Evolutionary conservation across 2,329 filamentous ascomycete species (phyloP), one percentile per base, ranked within the genome.

Genomic region (Fusarium mundagurra): DNA sequence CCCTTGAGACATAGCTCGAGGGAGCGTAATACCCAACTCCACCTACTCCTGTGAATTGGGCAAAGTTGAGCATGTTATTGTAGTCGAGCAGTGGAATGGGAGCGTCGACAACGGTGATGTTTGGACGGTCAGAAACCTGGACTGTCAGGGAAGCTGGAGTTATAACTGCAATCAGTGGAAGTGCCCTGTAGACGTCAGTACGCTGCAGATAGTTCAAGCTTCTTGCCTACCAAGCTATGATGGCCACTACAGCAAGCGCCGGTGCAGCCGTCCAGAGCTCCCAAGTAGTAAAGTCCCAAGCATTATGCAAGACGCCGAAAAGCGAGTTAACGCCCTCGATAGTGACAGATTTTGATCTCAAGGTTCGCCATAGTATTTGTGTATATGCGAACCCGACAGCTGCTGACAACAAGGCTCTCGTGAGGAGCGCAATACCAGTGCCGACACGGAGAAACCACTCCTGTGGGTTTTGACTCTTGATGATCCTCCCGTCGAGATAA

Each of bases 401-500:
- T 1, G 69, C 71, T 1, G 71, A 65, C 7, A 73, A 18, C 0
- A 50, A 8, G 1, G 71, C 34, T 14, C 60, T 24, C 0, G 39
- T 33, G 0, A 73, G 33, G 10, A 73, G 72, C 1, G 71, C 69
- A 3, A 72, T 27, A 4, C 71, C 71, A 0, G 69, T 73, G 1
- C 71, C 71, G 0, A 72, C 31, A 14, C 71, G 69, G 1, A 72
- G 10, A 10, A 48, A 69, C 69, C 71, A 73, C n/a, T 72, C 69
- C 36, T 73, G 71, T 1, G 72, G 71, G 0, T 22, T 45, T 1
- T 64, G 48, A 6, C 16, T 66, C 20, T 47, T 24, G 6, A 69
- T 31, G 0, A 72, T 36, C 1, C 38, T 27, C 0, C 31, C 24
- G 1, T 73, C 16, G 0, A 69, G 36, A 11, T 34, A 58, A 0